Conservation (phyloP, 2,329 filamentous ascomycete genomes). For the Venturiaceae sp. region DNA sequence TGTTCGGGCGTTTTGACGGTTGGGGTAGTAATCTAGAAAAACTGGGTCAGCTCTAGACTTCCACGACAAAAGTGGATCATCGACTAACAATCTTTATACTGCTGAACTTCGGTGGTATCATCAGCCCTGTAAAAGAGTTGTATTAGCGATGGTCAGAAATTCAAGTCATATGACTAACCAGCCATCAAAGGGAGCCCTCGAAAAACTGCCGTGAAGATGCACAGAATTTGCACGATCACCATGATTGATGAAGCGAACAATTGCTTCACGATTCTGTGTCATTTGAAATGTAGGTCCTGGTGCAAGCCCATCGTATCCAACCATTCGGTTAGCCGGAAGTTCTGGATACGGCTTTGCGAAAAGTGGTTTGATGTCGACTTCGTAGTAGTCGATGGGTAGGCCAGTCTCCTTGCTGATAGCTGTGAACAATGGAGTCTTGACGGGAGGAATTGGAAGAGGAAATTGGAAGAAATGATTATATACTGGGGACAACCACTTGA, state of each 20-base stretch:
- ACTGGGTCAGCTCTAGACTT: slow-evolving; percentile 50
- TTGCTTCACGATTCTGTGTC: slow-evolving; percentile 37
- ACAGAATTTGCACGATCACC: slow-evolving; percentile 34
- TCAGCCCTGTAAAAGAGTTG: slow-evolving; percentile 50
- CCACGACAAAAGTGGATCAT: slow-evolving; percentile 31
- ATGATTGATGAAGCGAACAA: slow-evolving; percentile 46
- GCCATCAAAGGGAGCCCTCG: slow-evolving; percentile 37
- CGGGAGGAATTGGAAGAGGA: no score
- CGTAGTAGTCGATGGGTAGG: slow-evolving; percentile 35
- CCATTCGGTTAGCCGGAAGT: slow-evolving; percentile 26
- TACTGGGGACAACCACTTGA: no score
- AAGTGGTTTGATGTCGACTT: slow-evolving; percentile 31
- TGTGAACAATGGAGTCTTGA: no score
- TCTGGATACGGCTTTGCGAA: slow-evolving; percentile 33
- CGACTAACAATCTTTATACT: no score
- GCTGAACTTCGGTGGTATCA: slow-evolving; percentile 37
- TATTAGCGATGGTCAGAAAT: no score
- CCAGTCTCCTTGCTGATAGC: slow-evolving; percentile 20
- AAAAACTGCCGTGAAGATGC: slow-evolving; percentile 46
- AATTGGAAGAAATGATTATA: no score
- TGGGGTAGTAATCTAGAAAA: slow-evolving; percentile 56
- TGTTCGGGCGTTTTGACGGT: slow-evolving; percentile 42
- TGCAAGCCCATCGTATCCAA: slow-evolving; percentile 44
- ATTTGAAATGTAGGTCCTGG: no score
- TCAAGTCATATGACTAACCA: no score